Conservation (phyloP, 306 rosid species). For the Quercus aquifolioides region DNA sequence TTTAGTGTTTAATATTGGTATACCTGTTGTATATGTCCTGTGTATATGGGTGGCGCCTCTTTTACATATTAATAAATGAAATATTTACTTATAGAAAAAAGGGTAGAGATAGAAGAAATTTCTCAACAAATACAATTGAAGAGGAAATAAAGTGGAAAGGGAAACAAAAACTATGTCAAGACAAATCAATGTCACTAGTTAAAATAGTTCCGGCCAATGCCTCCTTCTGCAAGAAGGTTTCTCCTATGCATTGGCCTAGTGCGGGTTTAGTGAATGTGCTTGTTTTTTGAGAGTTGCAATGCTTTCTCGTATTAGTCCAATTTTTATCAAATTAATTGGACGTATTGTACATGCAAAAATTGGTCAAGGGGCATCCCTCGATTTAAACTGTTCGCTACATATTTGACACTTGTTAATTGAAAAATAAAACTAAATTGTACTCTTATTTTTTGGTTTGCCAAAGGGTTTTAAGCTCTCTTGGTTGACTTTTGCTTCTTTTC, state of each 20-base stretch:
- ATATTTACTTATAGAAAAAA: too few species aligned
- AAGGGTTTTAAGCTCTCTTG: too few species aligned
- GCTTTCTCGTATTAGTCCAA: background rate
- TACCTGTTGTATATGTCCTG: too few species aligned
- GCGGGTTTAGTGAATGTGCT: background rate
- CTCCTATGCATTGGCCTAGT: background rate
- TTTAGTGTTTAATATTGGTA: too few species aligned
- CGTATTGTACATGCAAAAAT: background rate
- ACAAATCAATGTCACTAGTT: background rate
- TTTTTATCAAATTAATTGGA: background rate
- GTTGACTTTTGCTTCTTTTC: too few species aligned
- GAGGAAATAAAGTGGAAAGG: background rate
- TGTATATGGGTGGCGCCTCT: too few species aligned
- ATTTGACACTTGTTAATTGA: too few species aligned
- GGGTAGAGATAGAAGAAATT: background rate
- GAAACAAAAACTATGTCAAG: background rate
- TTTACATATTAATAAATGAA: too few species aligned
- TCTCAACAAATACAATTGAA: background rate
- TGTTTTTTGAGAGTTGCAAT: background rate
- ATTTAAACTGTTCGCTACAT: background rate
- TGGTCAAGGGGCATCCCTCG: background rate
- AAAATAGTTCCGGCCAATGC: background rate
- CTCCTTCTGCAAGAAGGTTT: background rate
- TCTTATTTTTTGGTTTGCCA: too few species aligned
- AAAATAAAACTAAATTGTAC: too few species aligned